A percentile compares a stretch with the other conserved stretches of the same genome.
These are phyloP conservation scores for Chaetoceros muelleri DNA, from an alignment of 108 stramenopile species.

Conservation along the genomic window DNA sequence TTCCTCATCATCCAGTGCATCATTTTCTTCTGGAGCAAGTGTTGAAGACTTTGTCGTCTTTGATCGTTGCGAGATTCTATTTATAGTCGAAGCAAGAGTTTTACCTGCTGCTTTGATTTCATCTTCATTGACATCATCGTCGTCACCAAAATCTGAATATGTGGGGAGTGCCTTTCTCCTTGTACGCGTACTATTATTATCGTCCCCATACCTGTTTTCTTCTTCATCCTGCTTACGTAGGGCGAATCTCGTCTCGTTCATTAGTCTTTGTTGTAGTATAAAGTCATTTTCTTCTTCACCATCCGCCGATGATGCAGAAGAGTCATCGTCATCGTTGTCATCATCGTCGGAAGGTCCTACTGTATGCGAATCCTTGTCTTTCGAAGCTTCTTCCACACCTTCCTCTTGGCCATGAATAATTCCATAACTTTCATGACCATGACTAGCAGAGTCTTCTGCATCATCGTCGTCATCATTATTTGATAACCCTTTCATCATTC, in stretches of 20 bases:
- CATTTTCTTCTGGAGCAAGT: slow-evolving; percentile 23
- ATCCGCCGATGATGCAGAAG: slow-evolving; percentile 8
- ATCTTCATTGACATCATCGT: slow-evolving; percentile 50
- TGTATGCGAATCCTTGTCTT: background rate
- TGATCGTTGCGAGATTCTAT: slow-evolving; percentile 61
- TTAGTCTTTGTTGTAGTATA: slow-evolving; percentile 8
- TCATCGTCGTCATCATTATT: slow-evolving; percentile 16
- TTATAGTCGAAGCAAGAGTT: slow-evolving; percentile 54
- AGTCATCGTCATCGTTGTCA: slow-evolving; percentile 1
- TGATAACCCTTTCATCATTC: slow-evolving; percentile 29
- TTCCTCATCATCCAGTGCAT: slow-evolving; percentile 53
- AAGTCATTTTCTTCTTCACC: slow-evolving; percentile 7
- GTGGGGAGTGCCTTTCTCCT: slow-evolving; percentile 12
- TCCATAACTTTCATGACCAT: slow-evolving; percentile 9
- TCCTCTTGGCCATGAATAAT: background rate
- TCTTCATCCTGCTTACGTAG: slow-evolving; percentile 57
- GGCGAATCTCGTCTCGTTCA: slow-evolving; percentile 65
- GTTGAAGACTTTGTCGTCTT: slow-evolving; percentile 18
- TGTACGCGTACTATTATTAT: slow-evolving; percentile 3
- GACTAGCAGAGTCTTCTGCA: slow-evolving; percentile 5
- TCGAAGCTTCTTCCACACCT: background rate
- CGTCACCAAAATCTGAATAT: slow-evolving; percentile 30
- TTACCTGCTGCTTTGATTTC: slow-evolving; percentile 26
- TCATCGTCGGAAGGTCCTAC: background rate
- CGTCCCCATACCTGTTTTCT: too few species aligned